phyloP scores from a whole-genome alignment of 768 basidiomycete species.

The Phylloporus scabripes region DNA sequence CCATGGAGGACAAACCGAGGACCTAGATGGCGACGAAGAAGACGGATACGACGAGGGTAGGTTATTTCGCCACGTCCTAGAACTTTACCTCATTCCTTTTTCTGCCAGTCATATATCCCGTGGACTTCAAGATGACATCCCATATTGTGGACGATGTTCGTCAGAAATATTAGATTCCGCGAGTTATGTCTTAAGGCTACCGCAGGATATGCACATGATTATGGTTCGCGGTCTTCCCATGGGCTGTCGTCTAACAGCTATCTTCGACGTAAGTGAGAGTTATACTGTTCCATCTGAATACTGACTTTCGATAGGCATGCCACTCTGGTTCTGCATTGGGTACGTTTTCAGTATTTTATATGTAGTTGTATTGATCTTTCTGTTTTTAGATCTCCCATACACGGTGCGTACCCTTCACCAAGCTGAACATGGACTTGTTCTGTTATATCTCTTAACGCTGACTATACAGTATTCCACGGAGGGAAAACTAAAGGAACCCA shows the following conservation, averaged over 20 bases:
- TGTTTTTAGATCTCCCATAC: conserved; percentile 56
- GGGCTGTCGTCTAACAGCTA: conserved; percentile 84
- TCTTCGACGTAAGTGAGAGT: conserved; percentile 57
- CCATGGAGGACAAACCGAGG: conserved; percentile 88
- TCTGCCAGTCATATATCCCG: conserved; percentile 74
- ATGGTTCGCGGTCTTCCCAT: conserved; percentile 77
- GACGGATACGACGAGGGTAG: conserved; percentile 80
- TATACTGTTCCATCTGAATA: neutral
- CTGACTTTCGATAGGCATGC: conserved; percentile 50
- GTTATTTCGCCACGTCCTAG: conserved; percentile 6
- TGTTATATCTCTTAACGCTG: neutral
- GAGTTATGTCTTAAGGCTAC: conserved; percentile 2
- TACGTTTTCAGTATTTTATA: conserved; percentile 25
- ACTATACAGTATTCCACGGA: conserved; percentile 78
- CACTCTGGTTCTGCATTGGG: conserved; percentile 89
- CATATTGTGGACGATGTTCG: conserved; percentile 88
- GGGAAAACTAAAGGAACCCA: conserved; percentile 93
- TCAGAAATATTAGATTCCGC: conserved; percentile 6
- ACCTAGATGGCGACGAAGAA: conserved; percentile 74
- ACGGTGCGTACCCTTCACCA: conserved; percentile 37
- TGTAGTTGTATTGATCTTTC: neutral
- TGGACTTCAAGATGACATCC: conserved; percentile 59
- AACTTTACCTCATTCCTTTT: neutral
- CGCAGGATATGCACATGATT: conserved; percentile 65
- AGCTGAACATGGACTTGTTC: neutral